Evolutionary conservation across 2,329 filamentous ascomycete genomes (phyloP), one percentile per base, ranked within the genome.

Genomic region (Claviceps sorghi): DNA sequence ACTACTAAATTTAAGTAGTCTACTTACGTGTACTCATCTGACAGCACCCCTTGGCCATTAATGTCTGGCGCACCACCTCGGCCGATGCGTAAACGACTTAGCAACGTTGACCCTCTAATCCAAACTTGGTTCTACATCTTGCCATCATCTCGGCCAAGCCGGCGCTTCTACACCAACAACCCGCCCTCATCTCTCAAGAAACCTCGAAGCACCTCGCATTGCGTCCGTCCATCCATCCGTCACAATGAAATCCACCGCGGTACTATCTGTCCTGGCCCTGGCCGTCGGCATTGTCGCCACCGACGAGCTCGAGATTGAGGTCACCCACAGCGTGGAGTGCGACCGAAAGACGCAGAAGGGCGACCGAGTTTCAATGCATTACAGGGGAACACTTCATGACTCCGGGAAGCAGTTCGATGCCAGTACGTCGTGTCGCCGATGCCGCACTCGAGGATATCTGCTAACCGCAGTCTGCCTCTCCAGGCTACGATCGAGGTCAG

Each of bases 361-460:
- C 59, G 90, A 96, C 72, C 81, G 75, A 57, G 82, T 96, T 64
- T 75, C 82, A 52, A 88, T 96, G 62, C 89, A 96, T 74, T 96
- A 97, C 75, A 79, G 79, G 52, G 91, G 91, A 60, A 93, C 85
- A 1, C 79, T 96, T 34, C 77, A 81, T 56, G 72, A 73, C 50
- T 79, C 82, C 58, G 91, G 89, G 61, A 74, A 78, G 55, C 75
- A 93, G 66, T 97, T 97, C 64, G 91, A 96, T 70, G 80, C 87
- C 57, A 83, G 79, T 78, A 64, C 52, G 73, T 10, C 11, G 6
- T 11, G 6, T 3, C 30, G 29, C 21, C 29, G 32, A 21, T 40
- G 15, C 21, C 49, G 5, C 32, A 36, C 21, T 38, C 15, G 8
- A 38, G 26, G 15, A 10, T 21, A 7, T 15, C 9, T 36, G 49